Base-by-base conservation (phyloP, 805 yeast genomes). In the Pichia insulana region DNA sequence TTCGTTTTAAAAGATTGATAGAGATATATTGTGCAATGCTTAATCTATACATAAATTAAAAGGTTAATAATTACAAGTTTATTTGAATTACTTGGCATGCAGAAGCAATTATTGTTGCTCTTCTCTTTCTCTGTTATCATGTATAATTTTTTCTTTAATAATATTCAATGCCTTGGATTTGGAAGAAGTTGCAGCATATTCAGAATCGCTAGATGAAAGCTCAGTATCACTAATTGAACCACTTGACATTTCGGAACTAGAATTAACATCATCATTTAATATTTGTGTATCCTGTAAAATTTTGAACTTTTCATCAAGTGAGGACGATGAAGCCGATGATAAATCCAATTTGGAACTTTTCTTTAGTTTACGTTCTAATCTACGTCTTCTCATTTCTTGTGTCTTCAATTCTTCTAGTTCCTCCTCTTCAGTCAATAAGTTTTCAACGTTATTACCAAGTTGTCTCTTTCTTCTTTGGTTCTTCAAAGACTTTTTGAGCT, bases 321-420 rank as follows among this genome's bases (percentile, higher is more conserved):
- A 30, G 34, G 39, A 43, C 34, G 46, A 50, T 18, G 16, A 19
- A 3, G 25, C 36, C 39, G 28, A 26, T 12, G 31, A 22, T 22
- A 22, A 22, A 8, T 22, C 25, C 31, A 40, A 43, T 34, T 46
- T 51, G 37, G 53, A 49, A 19, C 50, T 57, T 7, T 44, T 44
- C 40, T 52, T 58, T 28, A 63, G 55, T 40, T 58, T 51, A 30
- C 48, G 56, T 36, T 53, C 48, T 7, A 48, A 53, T 49, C 76
- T 62, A 52, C 78, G 61, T 39, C 62, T 61, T 42, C 76, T 59
- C 49, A 73, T 54, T 36, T 65, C 67, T 49, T 68, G 68, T 2
- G 77, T 73, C 53, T 71, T 72, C 30, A 55, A 42, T 47, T 73
- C 77, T 50, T 73, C 78, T 47, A 70, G 68, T 45, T 69, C 74